A percentile compares a stretch with the other conserved stretches of the same genome.
These are phyloP conservation scores for Elaphomyces granulatus DNA, from an alignment of 495 filamentous ascomycete genomes.

Conservation along the genomic window DNA sequence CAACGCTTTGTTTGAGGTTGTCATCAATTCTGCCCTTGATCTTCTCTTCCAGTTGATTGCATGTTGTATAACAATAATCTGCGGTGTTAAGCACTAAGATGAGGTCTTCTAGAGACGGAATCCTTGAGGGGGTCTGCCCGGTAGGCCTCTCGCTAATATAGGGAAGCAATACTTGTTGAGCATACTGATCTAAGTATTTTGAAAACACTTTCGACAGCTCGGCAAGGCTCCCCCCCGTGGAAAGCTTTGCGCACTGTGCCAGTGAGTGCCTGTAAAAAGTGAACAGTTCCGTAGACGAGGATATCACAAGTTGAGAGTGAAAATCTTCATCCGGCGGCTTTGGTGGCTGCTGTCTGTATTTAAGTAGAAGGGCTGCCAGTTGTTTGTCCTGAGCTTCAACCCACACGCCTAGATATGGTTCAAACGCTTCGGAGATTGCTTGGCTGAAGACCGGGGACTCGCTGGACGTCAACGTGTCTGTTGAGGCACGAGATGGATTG, in stretches of 20 bases:
- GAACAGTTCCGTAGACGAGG: conserved; percentile 92
- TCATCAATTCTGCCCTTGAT: conserved; percentile 80
- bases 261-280: conserved; percentile 86
- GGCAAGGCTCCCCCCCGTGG: conserved; percentile 70
- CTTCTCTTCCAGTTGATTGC: conserved; percentile 83
- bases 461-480: conserved; percentile 74
- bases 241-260: conserved; percentile 91
- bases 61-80: conserved; percentile 92
- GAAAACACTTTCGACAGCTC: conserved; percentile 76
- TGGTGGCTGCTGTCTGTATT: conserved; percentile 74
- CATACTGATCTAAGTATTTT: conserved; percentile 91
- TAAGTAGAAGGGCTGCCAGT: conserved; percentile 70
- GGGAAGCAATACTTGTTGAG: conserved; percentile 76
- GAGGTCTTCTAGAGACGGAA: conserved; percentile 57
- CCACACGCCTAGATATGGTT: conserved; percentile 93
- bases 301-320: conserved; percentile 71
- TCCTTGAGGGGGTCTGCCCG: conserved; percentile 33
- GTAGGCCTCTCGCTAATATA: conserved; percentile 51
- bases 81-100: conserved; percentile 88
- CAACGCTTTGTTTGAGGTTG: conserved; percentile 57
- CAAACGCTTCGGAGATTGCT: conserved; percentile 91
- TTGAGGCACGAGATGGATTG: conserved; percentile 65
- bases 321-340: conserved; percentile 82
- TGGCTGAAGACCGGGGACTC: conserved; percentile 76
- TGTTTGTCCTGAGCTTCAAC: conserved; percentile 92